Base-by-base conservation (phyloP, 2,329 filamentous ascomycete genomes). In the Graphilbum fragrans region DNA sequence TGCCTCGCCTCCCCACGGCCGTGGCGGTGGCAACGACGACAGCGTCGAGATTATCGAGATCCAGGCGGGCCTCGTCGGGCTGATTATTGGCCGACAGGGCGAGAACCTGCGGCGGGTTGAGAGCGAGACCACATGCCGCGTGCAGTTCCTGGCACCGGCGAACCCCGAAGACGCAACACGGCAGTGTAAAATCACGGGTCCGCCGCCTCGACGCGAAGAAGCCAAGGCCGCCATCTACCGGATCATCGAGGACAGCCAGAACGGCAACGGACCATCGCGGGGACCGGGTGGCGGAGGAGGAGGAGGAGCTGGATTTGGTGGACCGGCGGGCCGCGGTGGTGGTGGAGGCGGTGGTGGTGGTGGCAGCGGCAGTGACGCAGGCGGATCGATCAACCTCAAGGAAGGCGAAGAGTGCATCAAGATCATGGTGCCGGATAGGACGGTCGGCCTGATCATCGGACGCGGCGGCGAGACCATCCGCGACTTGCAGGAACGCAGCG, bases 341-440 rank as follows among this genome's bases (percentile, higher is more conserved):
- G 37, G 18, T 35, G 58, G 61, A 14, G 61, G 58, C n/a, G 47
- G 47, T 14, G 54, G 59, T 47, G 58, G 51, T 43, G 58, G 60
- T 14, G 61, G 59, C 18, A 46, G 46, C 37, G 50, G 52, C 31
- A 53, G 48, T 14, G 58, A 57, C 9, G 51, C 58, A n/a, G 45
- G 42, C 18, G 43, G 47, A 18, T 52, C 55, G 11, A 64, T 70
- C 39, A 69, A 73, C 35, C 66, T 84, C 45, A 77, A 81, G 46
- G 84, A 90, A 45, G 84, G 82, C 45, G 87, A 94, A 58, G 83
- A 90, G 52, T 85, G 80, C 55, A 79, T 87, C 56, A 86, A 94
- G 61, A 93, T 94, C 53, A 92, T 94, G 84, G 87, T 94, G 17
- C 87, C 87, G 37, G 87, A 94, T 62, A 81, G 86, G 53, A 94